Evolutionary conservation across 768 basidiomycete genomes (phyloP), one percentile per base, ranked within the genome.

Genomic region (Lenzites betulinus): DNA sequence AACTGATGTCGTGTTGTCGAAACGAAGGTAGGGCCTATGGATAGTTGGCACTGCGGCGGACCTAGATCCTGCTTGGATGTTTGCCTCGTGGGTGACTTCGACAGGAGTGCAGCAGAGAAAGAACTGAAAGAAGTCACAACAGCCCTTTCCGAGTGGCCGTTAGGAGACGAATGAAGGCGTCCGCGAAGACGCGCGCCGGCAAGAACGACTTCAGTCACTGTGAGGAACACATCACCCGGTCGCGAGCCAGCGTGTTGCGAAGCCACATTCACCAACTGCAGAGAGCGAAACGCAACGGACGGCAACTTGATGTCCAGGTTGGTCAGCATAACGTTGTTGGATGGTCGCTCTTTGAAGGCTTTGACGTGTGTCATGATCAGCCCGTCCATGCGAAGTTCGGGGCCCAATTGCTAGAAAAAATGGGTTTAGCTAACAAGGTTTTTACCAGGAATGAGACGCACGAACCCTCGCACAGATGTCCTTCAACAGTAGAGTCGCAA

Each of bases 381-480:
- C 7, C 54, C 66, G 46, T 80, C 80, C 44, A 81, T 67, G 16
- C 64, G 66, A 18, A 80, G 58, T 49, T 81, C 79, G 5, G 76
- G 70, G 36, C 75, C 76, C 46, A 75, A 52, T 54, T 64, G 68
- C 78, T 80, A 61, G 2, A n/a, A n/a, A n/a, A n/a, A n/a, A n/a
- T n/a, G n/a, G n/a, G n/a, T n/a, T n/a, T n/a, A n/a, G n/a, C n/a
- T n/a, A n/a, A n/a, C n/a, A n/a, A n/a, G n/a, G n/a, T n/a, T n/a
- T n/a, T n/a, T n/a, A n/a, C n/a, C n/a, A n/a, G 43, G 28, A 42
- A 26, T 1, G 15, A 47, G 64, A 18, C 15, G n/a, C 5, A 58
- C 79, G 68, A 69, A 88, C 87, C 67, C 74, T 74, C 26, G 66
- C 70, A 55, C 74, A 73, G 39, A 82, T 60, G 47, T 85, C 86